Conservation (phyloP, 148 eudicot genomes). For the Nepenthes mirabilis region DNA sequence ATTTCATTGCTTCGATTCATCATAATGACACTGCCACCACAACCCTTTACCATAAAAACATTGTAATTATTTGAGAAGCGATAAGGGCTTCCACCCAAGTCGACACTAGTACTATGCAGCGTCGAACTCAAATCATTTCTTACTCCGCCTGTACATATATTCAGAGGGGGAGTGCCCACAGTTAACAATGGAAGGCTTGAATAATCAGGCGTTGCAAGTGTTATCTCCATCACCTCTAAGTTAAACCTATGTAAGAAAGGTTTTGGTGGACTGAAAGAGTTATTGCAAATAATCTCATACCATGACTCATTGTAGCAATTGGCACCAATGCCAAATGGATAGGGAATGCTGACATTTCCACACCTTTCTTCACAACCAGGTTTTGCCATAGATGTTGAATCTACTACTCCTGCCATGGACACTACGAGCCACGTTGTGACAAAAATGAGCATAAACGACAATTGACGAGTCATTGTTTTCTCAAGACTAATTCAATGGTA, state of each 20-base stretch:
- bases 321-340: slow-evolving; percentile 12
- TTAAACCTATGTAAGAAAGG: slow-evolving; percentile 1
- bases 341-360: slow-evolving; percentile 1
- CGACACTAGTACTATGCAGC: neutral
- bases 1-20: neutral
- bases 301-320: slow-evolving; percentile 11
- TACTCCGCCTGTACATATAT: neutral
- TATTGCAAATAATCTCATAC: slow-evolving; percentile 14
- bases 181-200: neutral
- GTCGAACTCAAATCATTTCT: no score
- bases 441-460: no score
- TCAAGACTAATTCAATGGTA: no score
- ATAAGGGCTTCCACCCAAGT: neutral
- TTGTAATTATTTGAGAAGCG: neutral
- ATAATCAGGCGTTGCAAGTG: neutral
- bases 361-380: neutral
- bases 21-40: neutral
- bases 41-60: neutral
- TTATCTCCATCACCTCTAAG: slow-evolving; percentile 1
- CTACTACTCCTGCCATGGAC: no score
- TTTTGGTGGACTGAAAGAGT: neutral
- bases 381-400: neutral
- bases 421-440: no score
- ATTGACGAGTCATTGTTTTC: no score
- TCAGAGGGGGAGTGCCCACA: slow-evolving; percentile 4